Conservation (phyloP, 116 monocot genomes). For the Zostera marina region DNA sequence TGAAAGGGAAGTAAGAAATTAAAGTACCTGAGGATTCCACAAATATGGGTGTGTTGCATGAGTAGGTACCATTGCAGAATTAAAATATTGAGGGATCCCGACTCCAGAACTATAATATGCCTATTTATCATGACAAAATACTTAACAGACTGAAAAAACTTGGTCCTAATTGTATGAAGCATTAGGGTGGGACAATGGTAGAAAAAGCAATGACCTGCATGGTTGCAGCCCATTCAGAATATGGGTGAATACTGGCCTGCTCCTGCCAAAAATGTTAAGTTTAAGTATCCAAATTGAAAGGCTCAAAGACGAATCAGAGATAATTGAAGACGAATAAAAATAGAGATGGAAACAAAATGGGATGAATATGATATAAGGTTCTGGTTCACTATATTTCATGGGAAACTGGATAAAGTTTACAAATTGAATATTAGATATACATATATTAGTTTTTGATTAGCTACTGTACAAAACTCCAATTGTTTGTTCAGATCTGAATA, state of each 20-base stretch:
- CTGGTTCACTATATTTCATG: neutral
- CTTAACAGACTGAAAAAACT: neutral
- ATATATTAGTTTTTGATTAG: neutral
- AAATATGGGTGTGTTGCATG: constrained; percentile 75
- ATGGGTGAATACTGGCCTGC: constrained; percentile 38
- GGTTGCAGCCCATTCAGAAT: constrained; percentile 66
- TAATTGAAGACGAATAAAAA: no score
- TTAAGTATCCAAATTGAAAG: neutral
- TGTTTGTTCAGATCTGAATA: neutral
- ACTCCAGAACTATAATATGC: constrained; percentile 84
- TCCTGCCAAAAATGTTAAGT: constrained; percentile 31
- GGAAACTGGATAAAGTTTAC: neutral
- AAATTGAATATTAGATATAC: neutral
- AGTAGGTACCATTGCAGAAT: constrained; percentile 36
- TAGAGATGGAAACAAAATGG: no score
- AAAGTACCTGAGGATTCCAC: constrained; percentile 76
- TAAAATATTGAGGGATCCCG: constrained; percentile 53
- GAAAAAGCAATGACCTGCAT: constrained; percentile 40
- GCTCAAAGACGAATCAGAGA: neutral
- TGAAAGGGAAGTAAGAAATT: neutral
- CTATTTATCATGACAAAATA: constrained; percentile 17
- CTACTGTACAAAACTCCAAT: neutral
- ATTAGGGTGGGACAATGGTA: neutral
- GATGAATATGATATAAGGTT: neutral
- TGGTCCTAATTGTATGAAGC: neutral